These are phyloP conservation scores for Hyaloperonospora brassicae DNA, from an alignment of 352 stramenopile species.

Conservation along the genomic window DNA sequence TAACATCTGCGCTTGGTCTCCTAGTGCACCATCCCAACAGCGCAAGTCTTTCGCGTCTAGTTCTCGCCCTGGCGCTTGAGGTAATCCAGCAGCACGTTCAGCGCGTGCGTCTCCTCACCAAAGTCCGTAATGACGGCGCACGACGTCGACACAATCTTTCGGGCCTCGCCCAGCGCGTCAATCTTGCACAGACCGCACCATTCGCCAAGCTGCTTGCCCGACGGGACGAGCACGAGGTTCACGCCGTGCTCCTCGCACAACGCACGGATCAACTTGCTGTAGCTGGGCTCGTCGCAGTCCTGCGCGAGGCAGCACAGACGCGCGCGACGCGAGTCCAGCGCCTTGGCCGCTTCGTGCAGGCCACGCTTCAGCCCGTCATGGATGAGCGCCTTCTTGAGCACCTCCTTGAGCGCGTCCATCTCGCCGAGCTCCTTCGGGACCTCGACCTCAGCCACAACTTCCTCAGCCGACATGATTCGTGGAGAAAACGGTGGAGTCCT, in stretches of 20 bases:
- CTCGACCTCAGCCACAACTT: slow-evolving; percentile 88
- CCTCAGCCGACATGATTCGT: slow-evolving; percentile 86
- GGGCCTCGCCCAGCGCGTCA: slow-evolving; percentile 93
- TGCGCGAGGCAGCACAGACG: slow-evolving; percentile 98
- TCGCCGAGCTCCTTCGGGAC: slow-evolving; percentile 91
- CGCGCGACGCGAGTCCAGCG: slow-evolving; percentile 94
- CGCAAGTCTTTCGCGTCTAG: slow-evolving; percentile 34
- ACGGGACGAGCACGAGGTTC: slow-evolving; percentile 90
- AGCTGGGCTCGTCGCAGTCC: slow-evolving; percentile 99
- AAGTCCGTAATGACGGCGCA: slow-evolving; percentile 99
- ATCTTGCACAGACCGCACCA: slow-evolving; percentile 99
- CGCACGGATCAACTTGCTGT: slow-evolving; percentile 98
- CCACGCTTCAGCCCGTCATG: slow-evolving; percentile 98
- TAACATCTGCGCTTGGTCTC: slow-evolving; percentile 23
- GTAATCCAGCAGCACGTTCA: slow-evolving; percentile 98
- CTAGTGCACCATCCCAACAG: slow-evolving; percentile 11
- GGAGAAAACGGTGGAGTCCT: slow-evolving; percentile 32
- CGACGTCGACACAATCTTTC: slow-evolving; percentile 98
- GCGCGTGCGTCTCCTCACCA: slow-evolving; percentile 96
- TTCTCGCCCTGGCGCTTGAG: slow-evolving; percentile 93
- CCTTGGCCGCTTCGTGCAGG: slow-evolving; percentile 98
- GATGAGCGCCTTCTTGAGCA: slow-evolving; percentile 99
- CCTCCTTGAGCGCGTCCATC: slow-evolving; percentile 96
- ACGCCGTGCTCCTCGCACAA: slow-evolving; percentile 90
- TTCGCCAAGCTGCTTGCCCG: slow-evolving; percentile 96